Conservation (phyloP, 2,329 filamentous ascomycete genomes). For the Ophiostoma populinum region DNA sequence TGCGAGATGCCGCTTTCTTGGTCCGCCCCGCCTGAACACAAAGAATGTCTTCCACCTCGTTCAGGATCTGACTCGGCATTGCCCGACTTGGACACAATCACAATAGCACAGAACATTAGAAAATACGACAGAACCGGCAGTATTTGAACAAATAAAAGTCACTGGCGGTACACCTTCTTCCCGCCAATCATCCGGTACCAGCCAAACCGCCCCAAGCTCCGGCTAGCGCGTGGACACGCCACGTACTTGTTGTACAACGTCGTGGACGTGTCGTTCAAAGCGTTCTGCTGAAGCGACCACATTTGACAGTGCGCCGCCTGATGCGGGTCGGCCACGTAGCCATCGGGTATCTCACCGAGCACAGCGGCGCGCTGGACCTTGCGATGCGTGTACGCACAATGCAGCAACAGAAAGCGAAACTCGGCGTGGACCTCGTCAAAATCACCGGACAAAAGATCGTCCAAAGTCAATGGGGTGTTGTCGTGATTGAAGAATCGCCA, state of each 20-base stretch:
- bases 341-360: slow-evolving; percentile 4
- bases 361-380: slow-evolving; percentile 4
- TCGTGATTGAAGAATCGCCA: neutral
- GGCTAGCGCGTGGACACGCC: neutral
- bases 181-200: slow-evolving; percentile 7
- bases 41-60: no score
- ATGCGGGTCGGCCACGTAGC: slow-evolving; percentile 6
- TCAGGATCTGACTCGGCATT: no score
- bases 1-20: no score
- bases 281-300: slow-evolving; percentile 1
- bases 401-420: slow-evolving; percentile 2
- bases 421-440: slow-evolving; percentile 4
- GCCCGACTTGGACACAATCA: no score
- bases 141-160: no score
- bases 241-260: slow-evolving; percentile 7
- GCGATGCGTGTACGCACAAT: slow-evolving; percentile 5
- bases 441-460: slow-evolving; percentile 3
- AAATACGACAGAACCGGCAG: no score
- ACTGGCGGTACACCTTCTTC: slow-evolving; percentile 4
- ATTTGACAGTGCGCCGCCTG: slow-evolving; percentile 8
- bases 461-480: neutral
- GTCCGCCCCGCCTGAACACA: no score
- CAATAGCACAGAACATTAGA: no score
- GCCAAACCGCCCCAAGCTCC: slow-evolving; percentile 4
- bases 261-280: neutral